phyloP scores from a whole-genome alignment of 768 basidiomycete genomes.

The Coprinopsis sp. region DNA sequence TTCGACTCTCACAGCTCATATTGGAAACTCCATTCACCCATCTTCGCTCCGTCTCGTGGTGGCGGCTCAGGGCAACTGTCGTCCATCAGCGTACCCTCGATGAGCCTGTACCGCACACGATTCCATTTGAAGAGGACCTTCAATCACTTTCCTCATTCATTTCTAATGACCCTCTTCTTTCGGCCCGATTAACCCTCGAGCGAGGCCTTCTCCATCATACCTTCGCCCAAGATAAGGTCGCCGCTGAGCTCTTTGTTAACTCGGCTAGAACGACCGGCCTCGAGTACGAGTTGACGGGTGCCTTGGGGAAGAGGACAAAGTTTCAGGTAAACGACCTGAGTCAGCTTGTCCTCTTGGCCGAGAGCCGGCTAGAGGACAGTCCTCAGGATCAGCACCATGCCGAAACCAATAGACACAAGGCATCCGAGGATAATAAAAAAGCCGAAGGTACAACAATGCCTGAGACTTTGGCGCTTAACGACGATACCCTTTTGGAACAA shows the following conservation, averaged over 20 bases:
- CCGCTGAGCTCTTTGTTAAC: conserved; percentile 70
- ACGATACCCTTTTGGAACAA: conserved; percentile 93
- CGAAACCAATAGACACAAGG: conserved; percentile 8
- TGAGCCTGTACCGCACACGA: conserved; percentile 64
- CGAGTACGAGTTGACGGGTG: conserved; percentile 88
- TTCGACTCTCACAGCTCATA: conserved; percentile 72
- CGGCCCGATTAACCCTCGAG: conserved; percentile 67
- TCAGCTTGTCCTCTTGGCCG: conserved; percentile 92
- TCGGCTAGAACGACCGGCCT: conserved; percentile 76
- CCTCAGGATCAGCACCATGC: conserved; percentile 10
- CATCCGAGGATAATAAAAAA: conserved; percentile 7
- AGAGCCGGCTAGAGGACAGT: conserved; percentile 52
- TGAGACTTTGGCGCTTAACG: conserved; percentile 81
- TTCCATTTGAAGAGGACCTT: conserved; percentile 36
- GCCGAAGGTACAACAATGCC: conserved; percentile 42
- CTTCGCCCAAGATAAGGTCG: conserved; percentile 69
- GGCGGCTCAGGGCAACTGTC: conserved; percentile 70
- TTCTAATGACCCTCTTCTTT: conserved; percentile 55
- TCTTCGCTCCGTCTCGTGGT: conserved; percentile 61
- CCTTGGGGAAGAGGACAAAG: conserved; percentile 89
- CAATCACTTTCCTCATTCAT: conserved; percentile 36
- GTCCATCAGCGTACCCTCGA: conserved; percentile 82
- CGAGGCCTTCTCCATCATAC: conserved; percentile 75
- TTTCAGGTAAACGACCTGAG: conserved; percentile 83
- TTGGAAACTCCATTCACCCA: conserved; percentile 48